A percentile compares a stretch with the other conserved stretches of the same genome.
Conservation (phyloP, 1,284 basidiomycete species). For the Heterobasidion annosum region DNA sequence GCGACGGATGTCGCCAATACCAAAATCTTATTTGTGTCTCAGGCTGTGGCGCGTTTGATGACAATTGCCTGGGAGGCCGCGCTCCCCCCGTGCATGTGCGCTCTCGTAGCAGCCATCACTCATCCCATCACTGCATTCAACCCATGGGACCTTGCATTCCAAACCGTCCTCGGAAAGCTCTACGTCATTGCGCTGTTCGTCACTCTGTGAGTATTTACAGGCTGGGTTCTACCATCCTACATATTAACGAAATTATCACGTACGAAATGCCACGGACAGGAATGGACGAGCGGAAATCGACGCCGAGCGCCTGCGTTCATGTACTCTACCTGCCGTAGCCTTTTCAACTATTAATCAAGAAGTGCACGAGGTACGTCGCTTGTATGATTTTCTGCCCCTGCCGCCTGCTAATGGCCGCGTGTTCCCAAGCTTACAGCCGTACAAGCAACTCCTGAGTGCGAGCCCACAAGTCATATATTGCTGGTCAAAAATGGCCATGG, state of each 20-base stretch:
- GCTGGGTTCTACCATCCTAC: background rate
- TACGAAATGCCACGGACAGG: background rate
- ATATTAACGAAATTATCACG: background rate
- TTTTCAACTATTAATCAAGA: too few species aligned
- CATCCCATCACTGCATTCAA: constrained; percentile 16
- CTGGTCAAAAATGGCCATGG: too few species aligned
- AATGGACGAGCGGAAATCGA: background rate
- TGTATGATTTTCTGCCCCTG: too few species aligned
- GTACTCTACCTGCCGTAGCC: background rate
- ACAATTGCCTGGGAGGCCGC: constrained; percentile 22
- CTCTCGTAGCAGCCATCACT: constrained; percentile 16
- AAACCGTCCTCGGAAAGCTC: constrained; percentile 23
- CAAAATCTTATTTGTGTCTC: background rate
- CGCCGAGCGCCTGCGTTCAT: background rate
- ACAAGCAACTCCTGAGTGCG: too few species aligned
- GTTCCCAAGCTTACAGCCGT: too few species aligned
- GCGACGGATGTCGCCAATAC: background rate
- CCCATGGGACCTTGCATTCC: constrained; percentile 21
- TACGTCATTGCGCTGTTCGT: constrained; percentile 24
- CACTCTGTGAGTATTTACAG: constrained; percentile 14
- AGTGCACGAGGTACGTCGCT: too few species aligned
- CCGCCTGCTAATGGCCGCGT: too few species aligned
- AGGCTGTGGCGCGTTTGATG: constrained; percentile 17
- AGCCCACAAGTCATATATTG: too few species aligned
- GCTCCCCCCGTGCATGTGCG: constrained; percentile 20